Percentiles rank a stretch among this genome's conserved stretches.
These are phyloP conservation scores for Fraxinus baroniana DNA, from an alignment of 305 asterid species.

Conservation along the genomic window DNA sequence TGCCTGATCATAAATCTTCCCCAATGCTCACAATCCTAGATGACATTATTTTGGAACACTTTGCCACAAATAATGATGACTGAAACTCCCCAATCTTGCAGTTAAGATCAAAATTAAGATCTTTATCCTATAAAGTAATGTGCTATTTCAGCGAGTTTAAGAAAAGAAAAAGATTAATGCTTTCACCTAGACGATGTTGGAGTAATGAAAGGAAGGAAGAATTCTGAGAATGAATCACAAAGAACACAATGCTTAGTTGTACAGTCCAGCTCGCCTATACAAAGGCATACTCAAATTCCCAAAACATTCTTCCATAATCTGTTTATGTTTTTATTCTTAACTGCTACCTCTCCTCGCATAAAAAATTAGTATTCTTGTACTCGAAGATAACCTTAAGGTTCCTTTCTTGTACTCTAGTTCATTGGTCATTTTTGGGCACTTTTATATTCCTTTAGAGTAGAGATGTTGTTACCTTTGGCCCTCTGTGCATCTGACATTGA, in stretches of 20 bases:
- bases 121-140: neutral
- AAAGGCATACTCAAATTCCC: neutral
- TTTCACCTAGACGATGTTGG: neutral
- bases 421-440: no score
- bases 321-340: neutral
- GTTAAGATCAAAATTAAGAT: neutral
- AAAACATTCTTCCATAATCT: neutral
- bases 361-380: neutral
- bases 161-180: neutral
- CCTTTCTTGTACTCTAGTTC: neutral
- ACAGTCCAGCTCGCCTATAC: neutral
- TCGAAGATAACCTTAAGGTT: neutral
- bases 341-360: neutral
- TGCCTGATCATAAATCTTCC: neutral
- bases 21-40: neutral
- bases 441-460: conserved; percentile 40
- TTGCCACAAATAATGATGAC: neutral
- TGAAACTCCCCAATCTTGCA: neutral
- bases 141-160: neutral
- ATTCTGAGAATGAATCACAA: neutral
- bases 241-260: neutral
- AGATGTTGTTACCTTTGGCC: conserved; percentile 49
- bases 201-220: neutral
- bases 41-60: neutral
- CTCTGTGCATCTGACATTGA: neutral